Base-by-base conservation (phyloP, 83 land plant genomes). In the Picea abies region DNA sequence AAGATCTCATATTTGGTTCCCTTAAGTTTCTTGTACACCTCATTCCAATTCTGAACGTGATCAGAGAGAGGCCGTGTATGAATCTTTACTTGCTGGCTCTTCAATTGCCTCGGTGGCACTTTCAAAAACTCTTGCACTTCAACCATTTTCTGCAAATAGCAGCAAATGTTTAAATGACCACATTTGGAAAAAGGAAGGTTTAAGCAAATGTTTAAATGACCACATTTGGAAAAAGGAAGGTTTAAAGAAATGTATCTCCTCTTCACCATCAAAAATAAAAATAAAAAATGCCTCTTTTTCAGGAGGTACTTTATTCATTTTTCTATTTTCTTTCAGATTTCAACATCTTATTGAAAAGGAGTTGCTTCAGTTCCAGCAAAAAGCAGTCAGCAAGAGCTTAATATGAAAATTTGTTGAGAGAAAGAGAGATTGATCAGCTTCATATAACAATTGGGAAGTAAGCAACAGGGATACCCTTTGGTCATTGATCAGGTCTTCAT, bases 1-100 rank as follows among this genome's bases (percentile, higher is more conserved):
- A 88, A 83, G 8, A 22, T 41, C 82, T 88, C 86, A 82, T 87
- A 89, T 29, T 86, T 39, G 61, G 91, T 84, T 73, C 84, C 89
- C 12, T 79, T 81, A 2, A 89, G 82, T 56, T 81, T 76, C 39
- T 81, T 86, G 63, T 70, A 84, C 3, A 89, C 89, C 56, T 82
- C 88, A 25, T 84, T 52, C 91, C 91, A 86, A 78, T 89, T 89
- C 49, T 37, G 41, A 3, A 89, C 78, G 29, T 76, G 88, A 26
- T 84, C 90, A 23, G 85, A 63, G 14, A 81, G 85, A 15, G 88
- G 86, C 67, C 80, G 63, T 58, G 88, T 88, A 81, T 89, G 91
- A 67, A 89, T 89, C 60, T 89, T 89, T 26, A 89, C 89, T 63
- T 89, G 91, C 19, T 73, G 80, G 68, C 91, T 89, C 64, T 41